These are phyloP conservation scores for Yarrowia osloensis DNA, from an alignment of 805 yeast genomes.

Conservation along the genomic window DNA sequence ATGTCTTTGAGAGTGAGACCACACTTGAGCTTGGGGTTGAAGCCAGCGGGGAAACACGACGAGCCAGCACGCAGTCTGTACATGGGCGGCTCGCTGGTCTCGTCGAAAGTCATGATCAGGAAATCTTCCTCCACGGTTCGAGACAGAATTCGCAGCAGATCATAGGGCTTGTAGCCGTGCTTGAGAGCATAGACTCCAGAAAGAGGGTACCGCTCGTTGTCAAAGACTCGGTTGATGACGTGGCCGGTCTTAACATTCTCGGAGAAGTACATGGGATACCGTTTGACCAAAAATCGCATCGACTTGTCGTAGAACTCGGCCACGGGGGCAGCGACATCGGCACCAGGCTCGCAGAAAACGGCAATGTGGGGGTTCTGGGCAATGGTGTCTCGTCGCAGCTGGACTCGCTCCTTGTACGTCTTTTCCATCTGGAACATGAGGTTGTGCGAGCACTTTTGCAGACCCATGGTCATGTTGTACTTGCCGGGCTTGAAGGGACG, in stretches of 20 bases:
- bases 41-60: constrained; percentile 71
- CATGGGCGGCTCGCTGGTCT: constrained; percentile 39
- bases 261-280: constrained; percentile 59
- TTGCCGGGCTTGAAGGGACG: constrained; percentile 64
- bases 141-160: constrained; percentile 35
- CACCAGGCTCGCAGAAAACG: constrained; percentile 43
- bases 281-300: constrained; percentile 45
- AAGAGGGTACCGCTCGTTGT: constrained; percentile 46
- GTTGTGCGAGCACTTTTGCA: constrained; percentile 50
- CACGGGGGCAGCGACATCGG: constrained; percentile 45
- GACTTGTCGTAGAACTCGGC: constrained; percentile 54
- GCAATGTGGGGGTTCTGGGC: constrained; percentile 41
- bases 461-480: constrained; percentile 65
- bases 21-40: constrained; percentile 59
- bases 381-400: constrained; percentile 45
- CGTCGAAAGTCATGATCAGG: constrained; percentile 56
- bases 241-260: constrained; percentile 35
- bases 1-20: constrained; percentile 58
- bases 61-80: constrained; percentile 59
- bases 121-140: constrained; percentile 63
- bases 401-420: constrained; percentile 53
- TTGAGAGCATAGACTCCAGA: constrained; percentile 1
- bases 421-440: constrained; percentile 66
- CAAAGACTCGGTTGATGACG: constrained; percentile 39
- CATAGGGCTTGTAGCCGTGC: constrained; percentile 31